Conservation (phyloP, 2,329 filamentous ascomycete species). For the Botrytis pseudocinerea region DNA sequence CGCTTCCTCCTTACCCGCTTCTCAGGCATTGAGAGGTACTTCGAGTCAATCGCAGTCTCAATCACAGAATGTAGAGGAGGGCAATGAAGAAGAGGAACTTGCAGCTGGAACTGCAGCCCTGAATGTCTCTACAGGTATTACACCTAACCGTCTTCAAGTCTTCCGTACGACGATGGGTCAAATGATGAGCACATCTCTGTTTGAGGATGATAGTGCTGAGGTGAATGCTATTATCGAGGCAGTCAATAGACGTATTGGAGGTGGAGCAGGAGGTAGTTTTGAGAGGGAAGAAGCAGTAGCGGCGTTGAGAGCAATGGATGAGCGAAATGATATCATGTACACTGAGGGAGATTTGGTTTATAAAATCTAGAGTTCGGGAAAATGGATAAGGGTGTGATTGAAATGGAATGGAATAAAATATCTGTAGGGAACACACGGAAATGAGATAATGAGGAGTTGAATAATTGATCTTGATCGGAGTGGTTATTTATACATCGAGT, state of each 20-base stretch:
- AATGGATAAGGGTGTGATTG: neutral
- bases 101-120: slow-evolving; percentile 35
- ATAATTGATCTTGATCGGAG: too few species aligned
- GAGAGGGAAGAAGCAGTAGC: slow-evolving; percentile 69
- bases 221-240: slow-evolving; percentile 73
- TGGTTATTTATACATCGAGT: too few species aligned
- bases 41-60: slow-evolving; percentile 32
- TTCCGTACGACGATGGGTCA: slow-evolving; percentile 84
- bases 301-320: slow-evolving; percentile 77
- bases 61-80: slow-evolving; percentile 25
- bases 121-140: slow-evolving; percentile 34
- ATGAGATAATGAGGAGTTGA: neutral
- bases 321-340: slow-evolving; percentile 88
- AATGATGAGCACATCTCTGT: slow-evolving; percentile 78
- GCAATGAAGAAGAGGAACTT: slow-evolving; percentile 30
- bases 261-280: slow-evolving; percentile 60
- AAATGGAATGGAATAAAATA: neutral
- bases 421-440: neutral
- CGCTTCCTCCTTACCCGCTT: slow-evolving; percentile 44
- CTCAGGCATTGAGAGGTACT: slow-evolving; percentile 37
- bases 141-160: slow-evolving; percentile 62
- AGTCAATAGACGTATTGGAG: slow-evolving; percentile 71
- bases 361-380: slow-evolving; percentile 56
- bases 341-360: slow-evolving; percentile 66
- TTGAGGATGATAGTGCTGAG: slow-evolving; percentile 80